These are phyloP conservation scores for Orbilia quercus DNA, from an alignment of 2,329 filamentous ascomycete species.

Conservation along the genomic window DNA sequence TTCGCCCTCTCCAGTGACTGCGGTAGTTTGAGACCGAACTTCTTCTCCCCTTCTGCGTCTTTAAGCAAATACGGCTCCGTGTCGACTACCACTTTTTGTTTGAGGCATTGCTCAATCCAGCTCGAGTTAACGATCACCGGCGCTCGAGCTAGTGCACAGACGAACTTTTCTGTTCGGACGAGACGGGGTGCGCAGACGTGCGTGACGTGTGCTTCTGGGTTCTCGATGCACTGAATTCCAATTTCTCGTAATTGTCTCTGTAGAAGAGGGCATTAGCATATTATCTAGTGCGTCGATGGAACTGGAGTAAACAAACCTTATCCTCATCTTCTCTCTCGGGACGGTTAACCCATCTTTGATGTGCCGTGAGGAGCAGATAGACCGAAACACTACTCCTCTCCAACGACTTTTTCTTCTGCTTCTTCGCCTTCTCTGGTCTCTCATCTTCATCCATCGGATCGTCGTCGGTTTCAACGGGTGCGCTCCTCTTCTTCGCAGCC, in stretches of 20 bases:
- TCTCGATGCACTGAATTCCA: conserved; percentile 82
- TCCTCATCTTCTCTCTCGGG: conserved; percentile 80
- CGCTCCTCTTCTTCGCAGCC: conserved; percentile 63
- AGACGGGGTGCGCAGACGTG: conserved; percentile 88
- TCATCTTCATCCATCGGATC: conserved; percentile 62
- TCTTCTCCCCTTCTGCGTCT: conserved; percentile 78
- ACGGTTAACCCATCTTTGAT: conserved; percentile 81
- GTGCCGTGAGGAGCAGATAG: conserved; percentile 82
- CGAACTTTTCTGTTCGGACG: conserved; percentile 91
- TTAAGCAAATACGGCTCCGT: conserved; percentile 75
- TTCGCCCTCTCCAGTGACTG: conserved; percentile 77
- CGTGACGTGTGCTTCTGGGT: conserved; percentile 76
- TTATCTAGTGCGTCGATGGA: neutral
- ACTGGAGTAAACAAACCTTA: conserved; percentile 70
- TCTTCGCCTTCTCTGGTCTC: conserved; percentile 66
- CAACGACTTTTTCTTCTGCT: conserved; percentile 69
- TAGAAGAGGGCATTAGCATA: conserved; percentile 45
- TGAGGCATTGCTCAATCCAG: conserved; percentile 82
- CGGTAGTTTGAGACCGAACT: conserved; percentile 75
- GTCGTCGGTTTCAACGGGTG: conserved; percentile 60
- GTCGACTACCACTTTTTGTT: conserved; percentile 73
- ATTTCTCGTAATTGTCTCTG: conserved; percentile 83
- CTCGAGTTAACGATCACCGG: conserved; percentile 79
- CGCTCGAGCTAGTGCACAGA: conserved; percentile 83
- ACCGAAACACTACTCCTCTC: conserved; percentile 70